A percentile compares a stretch with the other conserved stretches of the same genome.
phyloP scores from a whole-genome alignment of 2,329 filamentous ascomycete genomes.

The Ophiostoma sp. region DNA sequence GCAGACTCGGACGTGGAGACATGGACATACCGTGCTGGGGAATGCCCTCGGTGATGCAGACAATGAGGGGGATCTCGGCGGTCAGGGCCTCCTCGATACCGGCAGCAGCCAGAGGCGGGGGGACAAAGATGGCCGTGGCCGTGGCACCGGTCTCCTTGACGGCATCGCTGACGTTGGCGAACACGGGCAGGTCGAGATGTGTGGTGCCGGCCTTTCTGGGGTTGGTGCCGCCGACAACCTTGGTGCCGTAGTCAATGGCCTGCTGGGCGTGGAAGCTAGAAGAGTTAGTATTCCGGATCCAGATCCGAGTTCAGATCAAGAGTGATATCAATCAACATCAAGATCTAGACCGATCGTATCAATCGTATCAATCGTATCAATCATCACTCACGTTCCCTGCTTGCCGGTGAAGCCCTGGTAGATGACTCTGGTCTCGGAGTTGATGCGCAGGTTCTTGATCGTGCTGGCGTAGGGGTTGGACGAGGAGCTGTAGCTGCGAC shows the following conservation, averaged over 20 bases:
- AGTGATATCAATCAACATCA: not conserved
- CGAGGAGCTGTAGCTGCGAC: slow-evolving; percentile 69
- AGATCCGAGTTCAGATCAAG: not conserved
- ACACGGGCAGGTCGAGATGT: slow-evolving; percentile 89
- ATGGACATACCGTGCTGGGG: slow-evolving; percentile 76
- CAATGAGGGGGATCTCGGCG: slow-evolving; percentile 89
- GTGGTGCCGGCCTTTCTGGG: slow-evolving; percentile 93
- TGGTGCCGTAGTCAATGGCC: slow-evolving; percentile 98
- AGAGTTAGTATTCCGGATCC: not conserved
- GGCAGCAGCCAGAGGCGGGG: slow-evolving; percentile 85
- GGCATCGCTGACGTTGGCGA: slow-evolving; percentile 80
- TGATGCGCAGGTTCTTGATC: slow-evolving; percentile 85
- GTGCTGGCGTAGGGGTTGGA: slow-evolving; percentile 66
- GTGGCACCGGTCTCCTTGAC: slow-evolving; percentile 85
- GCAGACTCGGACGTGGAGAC: not conserved
- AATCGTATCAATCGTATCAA: too few relatives aligned
- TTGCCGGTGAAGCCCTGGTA: slow-evolving; percentile 97
- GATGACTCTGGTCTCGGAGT: slow-evolving; percentile 85
- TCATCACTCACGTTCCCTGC: slow-evolving; percentile 74
- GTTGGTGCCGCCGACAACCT: slow-evolving; percentile 96
- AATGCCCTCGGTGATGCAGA: slow-evolving; percentile 97
- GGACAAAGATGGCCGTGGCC: slow-evolving; percentile 93
- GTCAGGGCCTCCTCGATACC: slow-evolving; percentile 95
- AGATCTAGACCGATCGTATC: not conserved
- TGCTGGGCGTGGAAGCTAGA: slow-evolving; percentile 90